Conservation (phyloP, 352 stramenopile genomes). For the Globisporangium middletonii region DNA sequence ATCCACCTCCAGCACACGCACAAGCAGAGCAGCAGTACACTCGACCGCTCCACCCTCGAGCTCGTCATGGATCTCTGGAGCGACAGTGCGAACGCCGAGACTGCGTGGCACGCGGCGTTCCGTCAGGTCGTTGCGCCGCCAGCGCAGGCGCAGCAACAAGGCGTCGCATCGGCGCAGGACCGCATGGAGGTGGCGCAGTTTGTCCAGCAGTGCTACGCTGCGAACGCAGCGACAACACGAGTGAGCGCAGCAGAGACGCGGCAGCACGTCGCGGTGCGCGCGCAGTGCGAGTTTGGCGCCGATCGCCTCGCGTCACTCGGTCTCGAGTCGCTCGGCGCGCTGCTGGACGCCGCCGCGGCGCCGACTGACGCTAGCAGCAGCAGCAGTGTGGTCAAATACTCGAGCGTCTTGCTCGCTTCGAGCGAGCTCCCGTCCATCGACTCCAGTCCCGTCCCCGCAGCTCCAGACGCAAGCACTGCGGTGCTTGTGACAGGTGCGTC, state of each 20-base stretch:
- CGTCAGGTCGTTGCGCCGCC: neutral
- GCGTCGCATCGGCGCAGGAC: neutral
- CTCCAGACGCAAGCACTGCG: neutral
- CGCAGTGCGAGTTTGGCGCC: conserved; percentile 9
- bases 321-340: neutral
- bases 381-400: conserved; percentile 26
- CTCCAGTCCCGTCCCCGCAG: neutral
- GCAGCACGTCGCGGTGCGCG: conserved; percentile 4
- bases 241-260: neutral
- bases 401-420: conserved; percentile 20
- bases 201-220: conserved; percentile 11
- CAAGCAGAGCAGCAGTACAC: neutral
- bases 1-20: conserved; percentile 10
- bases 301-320: conserved; percentile 7
- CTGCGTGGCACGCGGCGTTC: conserved; percentile 9
- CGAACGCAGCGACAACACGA: neutral
- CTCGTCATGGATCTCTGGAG: conserved; percentile 14
- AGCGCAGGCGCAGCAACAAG: neutral
- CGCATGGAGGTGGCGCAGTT: conserved; percentile 6
- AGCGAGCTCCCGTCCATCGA: conserved; percentile 2
- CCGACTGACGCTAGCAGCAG: neutral
- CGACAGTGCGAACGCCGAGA: conserved; percentile 1
- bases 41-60: conserved; percentile 7
- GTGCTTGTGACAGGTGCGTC: conserved; percentile 36
- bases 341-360: conserved; percentile 13